Conservation (phyloP, 148 eudicot species). For the Persicaria tinctoria region DNA sequence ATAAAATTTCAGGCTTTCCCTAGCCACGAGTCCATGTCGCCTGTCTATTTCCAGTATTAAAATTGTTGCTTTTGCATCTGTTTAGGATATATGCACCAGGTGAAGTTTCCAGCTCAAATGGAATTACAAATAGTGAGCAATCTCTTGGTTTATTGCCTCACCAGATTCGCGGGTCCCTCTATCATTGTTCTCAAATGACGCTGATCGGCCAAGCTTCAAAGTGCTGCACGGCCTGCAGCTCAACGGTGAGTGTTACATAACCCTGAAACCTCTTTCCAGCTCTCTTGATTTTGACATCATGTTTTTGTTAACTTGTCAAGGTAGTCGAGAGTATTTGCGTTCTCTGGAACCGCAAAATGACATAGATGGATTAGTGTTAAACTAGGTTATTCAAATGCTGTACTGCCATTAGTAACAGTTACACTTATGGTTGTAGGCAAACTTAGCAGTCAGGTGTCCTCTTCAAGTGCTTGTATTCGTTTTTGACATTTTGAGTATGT, state of each 20-base stretch:
- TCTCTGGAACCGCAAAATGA: not conserved
- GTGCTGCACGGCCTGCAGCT: constrained; percentile 87
- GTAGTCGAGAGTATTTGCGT: not conserved
- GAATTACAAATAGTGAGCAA: constrained; percentile 39
- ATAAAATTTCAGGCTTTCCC: too few species aligned
- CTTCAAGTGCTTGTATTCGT: not conserved
- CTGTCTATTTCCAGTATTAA: not conserved
- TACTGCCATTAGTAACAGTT: too few species aligned
- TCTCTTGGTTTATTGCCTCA: constrained; percentile 93
- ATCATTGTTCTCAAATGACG: constrained; percentile 90
- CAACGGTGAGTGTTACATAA: constrained; percentile 41
- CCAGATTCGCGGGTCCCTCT: constrained; percentile 84
- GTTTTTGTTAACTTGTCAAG: not conserved
- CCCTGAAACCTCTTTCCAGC: not conserved
- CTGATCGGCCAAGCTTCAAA: constrained; percentile 84
- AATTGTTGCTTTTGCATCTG: not conserved
- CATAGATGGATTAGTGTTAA: too few species aligned
- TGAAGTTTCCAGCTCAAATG: constrained; percentile 55
- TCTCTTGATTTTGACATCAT: not conserved
- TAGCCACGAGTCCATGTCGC: too few species aligned
- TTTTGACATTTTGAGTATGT: not conserved
- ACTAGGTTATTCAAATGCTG: too few species aligned
- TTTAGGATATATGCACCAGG: constrained; percentile 74
- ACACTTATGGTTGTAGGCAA: too few species aligned
- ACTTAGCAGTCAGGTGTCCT: too few species aligned